Evolutionary conservation across 225 moss, liverwort and hornwort species (phyloP), one percentile per base, ranked within the genome.

Genomic region (Sphagnum tenellum): DNA sequence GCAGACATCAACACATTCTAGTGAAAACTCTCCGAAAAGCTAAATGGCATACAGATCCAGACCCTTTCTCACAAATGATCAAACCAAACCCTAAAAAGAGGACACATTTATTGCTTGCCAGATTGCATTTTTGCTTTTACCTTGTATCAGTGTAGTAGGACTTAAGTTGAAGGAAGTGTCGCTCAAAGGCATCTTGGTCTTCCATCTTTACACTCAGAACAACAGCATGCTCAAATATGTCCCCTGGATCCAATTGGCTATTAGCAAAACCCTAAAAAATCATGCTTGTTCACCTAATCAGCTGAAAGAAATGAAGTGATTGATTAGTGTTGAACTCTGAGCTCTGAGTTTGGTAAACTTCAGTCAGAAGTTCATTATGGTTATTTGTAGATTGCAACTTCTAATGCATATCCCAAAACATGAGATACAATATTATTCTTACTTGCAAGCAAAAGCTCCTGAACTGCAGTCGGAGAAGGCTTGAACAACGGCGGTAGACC

Each of bases 141-240:
- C 89, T 98, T 12, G 96, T 89, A 56, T 98, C 96, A 2, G 93
- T 98, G 74, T 98, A 98, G 62, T 85, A 98, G 12, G 92, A 90
- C 80, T 98, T 93, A 52, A 91, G 67, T 68, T 84, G 81, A 60
- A 85, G 65, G 54, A 98, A 93, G 71, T 98, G 85, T 45, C 93
- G 84, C 78, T 90, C 96, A 69, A 98, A 98, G 48, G 89, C 90
- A 74, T 98, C 96, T 57, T 98, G 76, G 68, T 78, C 76, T 63
- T 88, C 93, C 70, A 83, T 90, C 77, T 87, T 90, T 63, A 98
- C 96, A 65, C 87, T 98, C 73, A 87, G 66, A 76, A 83, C 79
- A 67, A 90, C 82, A 48, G 94, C 86, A 73, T 90, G 82, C 67
- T 89, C 88, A 77, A 89, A 89, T 59, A 89, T 78, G 57, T 87